Evolutionary conservation across 1,139 yeast species (phyloP), one percentile per base, ranked within the genome.

Genomic region (Yamadazyma epiphylla): DNA sequence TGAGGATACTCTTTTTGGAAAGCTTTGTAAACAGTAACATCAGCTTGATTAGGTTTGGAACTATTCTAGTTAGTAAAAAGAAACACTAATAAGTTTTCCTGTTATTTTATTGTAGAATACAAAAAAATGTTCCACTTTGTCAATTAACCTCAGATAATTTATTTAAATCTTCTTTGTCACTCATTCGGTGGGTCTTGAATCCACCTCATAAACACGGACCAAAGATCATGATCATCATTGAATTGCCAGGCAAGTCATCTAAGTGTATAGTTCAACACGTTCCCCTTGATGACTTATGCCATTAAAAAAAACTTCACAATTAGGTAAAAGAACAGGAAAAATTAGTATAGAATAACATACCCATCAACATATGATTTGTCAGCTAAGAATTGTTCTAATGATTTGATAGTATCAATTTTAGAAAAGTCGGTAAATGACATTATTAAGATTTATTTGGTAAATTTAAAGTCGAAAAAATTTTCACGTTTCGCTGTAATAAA

Each of bases 131-230:
- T 17, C 10, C 7, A 17, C 7, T 17, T 10, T 17, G 9, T 7
- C 20, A 17, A 17, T 7, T 7, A 7, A 7, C 7, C 42, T 63
- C 69, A 64, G 70, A 49, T 50, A 40, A 45, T 50, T 57, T 61
- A 65, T 66, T 67, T 63, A 60, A 64, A 65, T 66, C 73, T 66
- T 57, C 77, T 58, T 71, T 74, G 75, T 76, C 80, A 82, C 88
- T 83, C 94, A 83, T 77, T 60, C 81, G 81, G 86, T 79, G 91
- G 94, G 89, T 80, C 88, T 81, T 81, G 77, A 80, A 64, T 67
- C 85, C 89, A 78, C 87, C 83, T 84, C 94, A 77, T 80, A 82
- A 84, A 84, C 94, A 84, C 89, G 94, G 94, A 84, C 94, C 94
- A 83, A 80, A 76, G 74, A 67, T 66, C 58, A 60, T 54, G 70